Evolutionary conservation across 2,329 filamentous ascomycete genomes (phyloP), one percentile per base, ranked within the genome.

Genomic region (Phialemoniopsis sp.): DNA sequence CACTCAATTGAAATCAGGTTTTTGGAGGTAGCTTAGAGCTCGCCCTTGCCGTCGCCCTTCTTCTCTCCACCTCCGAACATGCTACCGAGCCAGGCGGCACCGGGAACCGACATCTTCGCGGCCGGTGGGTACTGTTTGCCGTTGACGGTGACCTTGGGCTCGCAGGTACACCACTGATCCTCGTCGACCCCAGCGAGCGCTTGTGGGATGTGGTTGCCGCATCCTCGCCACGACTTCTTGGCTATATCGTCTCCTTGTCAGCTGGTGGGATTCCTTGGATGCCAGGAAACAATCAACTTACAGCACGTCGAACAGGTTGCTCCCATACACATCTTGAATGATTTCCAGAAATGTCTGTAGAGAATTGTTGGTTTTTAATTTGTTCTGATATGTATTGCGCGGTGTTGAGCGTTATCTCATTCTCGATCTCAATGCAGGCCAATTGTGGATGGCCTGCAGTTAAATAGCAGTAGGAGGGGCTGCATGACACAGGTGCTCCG

Each of bases 201-300:
- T 13, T 59, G 52, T 8, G 66, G 58, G 42, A 73, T 63, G 49
- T 74, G 70, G 40, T 46, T 59, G 36, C 70, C 70, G 56, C 70
- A 74, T 44, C 70, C 70, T 44, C 68, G 65, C 70, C 70, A 73
- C 18, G 68, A 54, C 48, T 66, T 62, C 53, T 70, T 72, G 19
- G 64, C 70, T 73, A 41, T 29, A 15, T 29, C 10, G 3, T 8
- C 13, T 21, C 34, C 36, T 17, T 17, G 34, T 33, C 29, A 37
- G 40, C 18, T 13, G 13, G 6, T 8, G 6, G 13, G 8, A 17
- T 18, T 26, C 34, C 32, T 32, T 5, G 15, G 8, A 9, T 14
- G 28, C 29, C 13, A 4, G 8, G 13, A 14, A 7, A 3, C 28
- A n/a, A 5, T 28, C 13, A 34, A 50, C 65, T 52, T 49, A 69